Evolutionary conservation across 371 early-diverging fungal species (phyloP).

Genomic region (Mucor racemosus): DNA sequence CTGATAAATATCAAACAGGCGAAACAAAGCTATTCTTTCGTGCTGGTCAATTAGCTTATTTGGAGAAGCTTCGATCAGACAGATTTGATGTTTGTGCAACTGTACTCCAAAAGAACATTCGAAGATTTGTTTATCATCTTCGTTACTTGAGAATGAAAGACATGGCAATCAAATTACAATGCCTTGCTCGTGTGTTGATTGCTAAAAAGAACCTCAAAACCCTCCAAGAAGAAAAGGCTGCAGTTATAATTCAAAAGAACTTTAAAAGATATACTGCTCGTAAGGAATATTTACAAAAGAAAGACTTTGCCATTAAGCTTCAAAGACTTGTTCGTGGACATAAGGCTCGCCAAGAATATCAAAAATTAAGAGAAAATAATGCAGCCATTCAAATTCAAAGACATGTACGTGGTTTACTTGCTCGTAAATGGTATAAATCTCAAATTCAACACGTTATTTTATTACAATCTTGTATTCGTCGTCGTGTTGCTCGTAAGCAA

Average conservation of each 20-base stretch:
- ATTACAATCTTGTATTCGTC: slow-evolving; percentile 84
- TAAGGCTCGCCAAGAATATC: slow-evolving; percentile 55
- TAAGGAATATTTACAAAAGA: slow-evolving; percentile 51
- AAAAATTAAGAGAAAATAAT: slow-evolving; percentile 46
- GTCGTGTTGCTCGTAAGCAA: slow-evolving; percentile 69
- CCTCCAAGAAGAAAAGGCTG: slow-evolving; percentile 74
- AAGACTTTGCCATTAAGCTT: slow-evolving; percentile 29
- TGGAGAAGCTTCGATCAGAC: slow-evolving; percentile 89
- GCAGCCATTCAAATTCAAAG: slow-evolving; percentile 83
- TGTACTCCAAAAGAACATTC: slow-evolving; percentile 88
- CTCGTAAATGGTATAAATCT: slow-evolving; percentile 61
- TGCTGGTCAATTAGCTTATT: slow-evolving; percentile 90
- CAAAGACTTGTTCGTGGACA: slow-evolving; percentile 61
- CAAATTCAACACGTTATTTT: slow-evolving; percentile 64
- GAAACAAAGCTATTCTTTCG: slow-evolving; percentile 98
- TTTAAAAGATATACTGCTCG: slow-evolving; percentile 72
- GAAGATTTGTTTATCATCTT: slow-evolving; percentile 71
- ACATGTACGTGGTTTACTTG: slow-evolving; percentile 63
- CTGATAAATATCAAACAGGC: slow-evolving; percentile 95
- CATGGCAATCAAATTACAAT: slow-evolving; percentile 62
- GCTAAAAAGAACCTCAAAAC: slow-evolving; percentile 59
- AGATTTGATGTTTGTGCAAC: slow-evolving; percentile 78
- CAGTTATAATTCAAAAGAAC: slow-evolving; percentile 73
- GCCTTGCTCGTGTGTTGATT: slow-evolving; percentile 58
- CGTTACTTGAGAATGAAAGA: slow-evolving; percentile 64